These are phyloP conservation scores for Cymodocea nodosa DNA, from an alignment of 116 monocot genomes.

Conservation along the genomic window DNA sequence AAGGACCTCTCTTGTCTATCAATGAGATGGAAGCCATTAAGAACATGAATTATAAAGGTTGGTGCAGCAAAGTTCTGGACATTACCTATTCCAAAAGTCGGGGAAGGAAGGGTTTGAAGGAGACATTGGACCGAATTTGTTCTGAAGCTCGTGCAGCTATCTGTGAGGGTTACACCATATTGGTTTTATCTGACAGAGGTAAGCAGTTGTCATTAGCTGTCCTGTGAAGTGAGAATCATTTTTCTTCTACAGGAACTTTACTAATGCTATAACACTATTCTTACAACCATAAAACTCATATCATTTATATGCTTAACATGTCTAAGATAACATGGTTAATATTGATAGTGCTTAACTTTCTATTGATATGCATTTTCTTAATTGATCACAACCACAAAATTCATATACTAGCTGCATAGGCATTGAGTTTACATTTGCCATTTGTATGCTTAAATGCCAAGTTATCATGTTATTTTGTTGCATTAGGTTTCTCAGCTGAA, in stretches of 20 bases:
- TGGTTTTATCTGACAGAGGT: conserved; percentile 99
- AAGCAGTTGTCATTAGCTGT: conserved; percentile 1
- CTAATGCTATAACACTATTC: too few species aligned
- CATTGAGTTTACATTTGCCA: too few species aligned
- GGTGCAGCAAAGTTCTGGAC: conserved; percentile 87
- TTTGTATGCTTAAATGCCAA: not conserved
- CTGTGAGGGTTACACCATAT: conserved; percentile 67
- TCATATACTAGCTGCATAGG: too few species aligned
- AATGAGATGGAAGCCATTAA: conserved; percentile 97
- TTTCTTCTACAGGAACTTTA: not conserved
- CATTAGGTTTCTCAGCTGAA: conserved; percentile 65
- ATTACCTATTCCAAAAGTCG: conserved; percentile 73
- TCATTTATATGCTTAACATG: too few species aligned
- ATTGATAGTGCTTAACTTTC: too few species aligned
- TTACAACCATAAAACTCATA: too few species aligned
- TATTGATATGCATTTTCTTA: too few species aligned
- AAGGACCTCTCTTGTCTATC: conserved; percentile 77
- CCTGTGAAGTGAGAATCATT: not conserved
- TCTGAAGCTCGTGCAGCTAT: conserved; percentile 78
- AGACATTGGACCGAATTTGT: conserved; percentile 85
- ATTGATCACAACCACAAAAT: too few species aligned
- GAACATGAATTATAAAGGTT: conserved; percentile 85
- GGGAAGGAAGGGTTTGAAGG: conserved; percentile 74
- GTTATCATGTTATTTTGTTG: not conserved
- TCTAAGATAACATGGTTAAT: too few species aligned